Percentiles rank a stretch among this genome's conserved stretches.
Conservation (phyloP, 2,329 filamentous ascomycete species). For the Fusarium devonianum region DNA sequence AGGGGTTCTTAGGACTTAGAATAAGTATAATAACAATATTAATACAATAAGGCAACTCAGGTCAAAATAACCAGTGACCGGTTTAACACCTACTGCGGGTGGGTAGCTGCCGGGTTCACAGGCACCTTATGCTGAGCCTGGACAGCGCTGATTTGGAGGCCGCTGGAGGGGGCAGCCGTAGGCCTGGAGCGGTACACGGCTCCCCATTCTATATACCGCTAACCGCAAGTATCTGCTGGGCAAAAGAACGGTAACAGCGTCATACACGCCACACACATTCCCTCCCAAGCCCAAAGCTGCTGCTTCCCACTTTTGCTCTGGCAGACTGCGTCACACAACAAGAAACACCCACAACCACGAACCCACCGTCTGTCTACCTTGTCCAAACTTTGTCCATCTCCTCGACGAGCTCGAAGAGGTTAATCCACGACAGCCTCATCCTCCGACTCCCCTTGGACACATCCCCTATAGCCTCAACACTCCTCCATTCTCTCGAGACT, state of each 20-base stretch:
- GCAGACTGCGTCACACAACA: slow-evolving; percentile 31
- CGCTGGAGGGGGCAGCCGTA: no score
- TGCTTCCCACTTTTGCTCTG: slow-evolving; percentile 40
- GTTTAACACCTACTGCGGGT: no score
- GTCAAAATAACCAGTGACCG: no score
- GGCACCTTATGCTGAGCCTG: no score
- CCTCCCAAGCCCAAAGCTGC: slow-evolving; percentile 17
- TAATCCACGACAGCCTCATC: slow-evolving; percentile 29
- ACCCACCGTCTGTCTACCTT: slow-evolving; percentile 25
- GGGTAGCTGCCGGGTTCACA: no score
- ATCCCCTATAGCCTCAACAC: slow-evolving; percentile 1
- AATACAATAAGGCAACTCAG: no score
- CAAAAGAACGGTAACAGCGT: slow-evolving; percentile 24
- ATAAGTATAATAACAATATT: no score
- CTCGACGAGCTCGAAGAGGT: slow-evolving; percentile 4
- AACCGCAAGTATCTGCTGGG: slow-evolving; percentile 16
- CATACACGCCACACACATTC: slow-evolving; percentile 40
- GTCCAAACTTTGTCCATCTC: slow-evolving; percentile 17
- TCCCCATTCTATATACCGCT: not conserved
- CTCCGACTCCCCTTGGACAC: slow-evolving; percentile 6
- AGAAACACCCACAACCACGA: slow-evolving; percentile 20
- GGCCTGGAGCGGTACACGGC: not conserved
- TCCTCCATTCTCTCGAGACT: slow-evolving; percentile 4
- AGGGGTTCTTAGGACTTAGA: no score
- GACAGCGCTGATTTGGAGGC: slow-evolving; percentile 2